phyloP scores from a whole-genome alignment of 2,329 filamentous ascomycete genomes.

The Didymella glomerata region DNA sequence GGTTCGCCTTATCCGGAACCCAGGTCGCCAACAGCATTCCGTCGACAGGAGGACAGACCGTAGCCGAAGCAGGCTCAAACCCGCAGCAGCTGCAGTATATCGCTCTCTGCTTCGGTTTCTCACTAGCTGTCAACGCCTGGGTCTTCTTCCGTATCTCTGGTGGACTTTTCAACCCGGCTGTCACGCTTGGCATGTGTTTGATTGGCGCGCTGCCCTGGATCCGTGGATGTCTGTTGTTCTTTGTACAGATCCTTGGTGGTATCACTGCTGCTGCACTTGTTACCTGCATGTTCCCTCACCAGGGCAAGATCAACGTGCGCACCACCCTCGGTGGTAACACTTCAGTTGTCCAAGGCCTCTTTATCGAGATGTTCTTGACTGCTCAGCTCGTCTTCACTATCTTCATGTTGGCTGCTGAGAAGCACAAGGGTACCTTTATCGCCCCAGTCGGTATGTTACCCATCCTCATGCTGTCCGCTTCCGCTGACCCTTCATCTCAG shows the following conservation, averaged over 20 bases:
- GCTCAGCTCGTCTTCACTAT: conserved; percentile 47
- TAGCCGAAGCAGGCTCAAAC: conserved; percentile 40
- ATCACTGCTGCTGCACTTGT: conserved; percentile 41
- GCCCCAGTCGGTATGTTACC: conserved; percentile 67
- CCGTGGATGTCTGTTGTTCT: conserved; percentile 27
- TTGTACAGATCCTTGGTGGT: conserved; percentile 36
- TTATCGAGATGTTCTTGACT: conserved; percentile 34
- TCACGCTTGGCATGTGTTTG: conserved; percentile 47
- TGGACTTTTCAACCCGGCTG: conserved; percentile 38
- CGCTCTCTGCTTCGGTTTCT: conserved; percentile 52
- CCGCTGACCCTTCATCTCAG: not conserved
- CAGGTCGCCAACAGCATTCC: conserved; percentile 52
- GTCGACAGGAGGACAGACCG: conserved; percentile 25
- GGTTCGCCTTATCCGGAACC: conserved; percentile 51
- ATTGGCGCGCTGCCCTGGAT: conserved; percentile 28
- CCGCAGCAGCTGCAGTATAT: conserved; percentile 52
- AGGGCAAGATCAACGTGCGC: conserved; percentile 29
- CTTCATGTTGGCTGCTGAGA: conserved; percentile 66
- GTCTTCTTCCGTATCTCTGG: conserved; percentile 41
- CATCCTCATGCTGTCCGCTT: too few relatives aligned
- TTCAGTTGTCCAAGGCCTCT: conserved; percentile 30
- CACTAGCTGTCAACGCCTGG: conserved; percentile 54
- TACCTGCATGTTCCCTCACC: conserved; percentile 35
- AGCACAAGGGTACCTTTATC: conserved; percentile 66
- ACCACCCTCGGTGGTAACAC: conserved; percentile 27